Base-by-base conservation (phyloP, 106 monocot species). In the Vanilla planifolia region DNA sequence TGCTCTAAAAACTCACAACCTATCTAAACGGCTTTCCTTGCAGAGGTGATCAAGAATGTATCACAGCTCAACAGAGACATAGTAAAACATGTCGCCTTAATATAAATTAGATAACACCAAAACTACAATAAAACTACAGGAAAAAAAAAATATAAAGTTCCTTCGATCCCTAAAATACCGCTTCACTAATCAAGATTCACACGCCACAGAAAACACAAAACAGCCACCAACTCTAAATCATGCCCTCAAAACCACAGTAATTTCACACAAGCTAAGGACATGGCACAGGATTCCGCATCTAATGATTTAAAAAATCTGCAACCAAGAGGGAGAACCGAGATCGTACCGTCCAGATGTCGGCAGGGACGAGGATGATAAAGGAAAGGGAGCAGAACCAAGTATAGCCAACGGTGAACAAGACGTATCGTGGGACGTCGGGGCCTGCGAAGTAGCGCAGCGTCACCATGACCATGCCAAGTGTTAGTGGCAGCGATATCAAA, bases 321-420 rank as follows among this genome's bases (percentile, higher is more conserved):
- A 19, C 37, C 1, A 8, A 53, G 5, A 60, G 50, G 30, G 36
- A 6, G 0, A 8, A 55, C 35, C 53, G 56, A 51, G 43, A 72
- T 61, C 85, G 47, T 61, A 95, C 95, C 21, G 83, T 86, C 95
- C 95, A 95, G 65, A 95, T 95, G 60, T 95, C 95, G 29, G 95
- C 90, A 45, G 95, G 95, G 48, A 95, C 95, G 73, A 95, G 95
- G 50, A 95, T 95, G 80, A 95, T 90, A 64, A 95, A 84, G 48
- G 95, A 89, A 33, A 95, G 61, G 43, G 95, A 95, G 76, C 95
- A 95, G 71, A 95, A 95, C 95, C 95, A 95, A 33, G 95, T 78
- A 79, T 95, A 95, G n/a, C 90, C 95, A 42, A 95, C 95, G 71
- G 86, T 84, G 74, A 79, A 78, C 40, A 95, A 66, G 25, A 95